Conservation (phyloP, 305 asterid species). For the Fraxinus floribunda region DNA sequence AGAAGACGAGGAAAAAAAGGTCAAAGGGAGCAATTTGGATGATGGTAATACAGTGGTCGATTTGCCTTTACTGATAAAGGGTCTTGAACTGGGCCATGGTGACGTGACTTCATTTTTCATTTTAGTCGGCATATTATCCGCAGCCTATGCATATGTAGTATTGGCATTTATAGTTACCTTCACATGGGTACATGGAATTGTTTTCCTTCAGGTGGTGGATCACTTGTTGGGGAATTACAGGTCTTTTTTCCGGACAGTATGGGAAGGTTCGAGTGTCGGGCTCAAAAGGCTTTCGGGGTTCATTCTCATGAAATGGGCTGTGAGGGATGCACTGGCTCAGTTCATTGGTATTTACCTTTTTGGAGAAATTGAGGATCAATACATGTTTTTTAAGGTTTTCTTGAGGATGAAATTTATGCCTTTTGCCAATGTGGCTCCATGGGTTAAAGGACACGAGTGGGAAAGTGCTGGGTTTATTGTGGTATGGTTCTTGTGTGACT, state of each 20-base stretch:
- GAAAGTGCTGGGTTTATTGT: slow-evolving; percentile 66
- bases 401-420: slow-evolving; percentile 92
- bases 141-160: slow-evolving; percentile 65
- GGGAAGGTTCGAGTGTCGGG: slow-evolving; percentile 80
- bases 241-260: slow-evolving; percentile 52
- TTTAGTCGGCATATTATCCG: slow-evolving; percentile 58
- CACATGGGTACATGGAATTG: slow-evolving; percentile 72
- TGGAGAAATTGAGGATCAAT: slow-evolving; percentile 89
- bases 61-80: slow-evolving; percentile 63
- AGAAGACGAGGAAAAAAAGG: slow-evolving; percentile 34
- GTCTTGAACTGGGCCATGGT: slow-evolving; percentile 63
- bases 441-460: slow-evolving; percentile 79
- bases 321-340: slow-evolving; percentile 83
- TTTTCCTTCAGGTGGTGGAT: slow-evolving; percentile 71
- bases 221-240: slow-evolving; percentile 56
- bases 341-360: slow-evolving; percentile 69
- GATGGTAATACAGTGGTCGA: slow-evolving; percentile 48
- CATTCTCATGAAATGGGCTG: slow-evolving; percentile 89
- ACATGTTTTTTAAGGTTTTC: slow-evolving; percentile 70
- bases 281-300: slow-evolving; percentile 72
- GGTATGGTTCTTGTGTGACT: slow-evolving; percentile 69
- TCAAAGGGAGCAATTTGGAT: slow-evolving; percentile 37
- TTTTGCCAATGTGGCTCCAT: slow-evolving; percentile 65
- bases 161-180: slow-evolving; percentile 70
- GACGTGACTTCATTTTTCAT: slow-evolving; percentile 61